Percentiles rank a stretch among this genome's conserved stretches.
These are phyloP conservation scores for Cladosporium oxysporum DNA, from an alignment of 2,329 filamentous ascomycete species.

Conservation along the genomic window DNA sequence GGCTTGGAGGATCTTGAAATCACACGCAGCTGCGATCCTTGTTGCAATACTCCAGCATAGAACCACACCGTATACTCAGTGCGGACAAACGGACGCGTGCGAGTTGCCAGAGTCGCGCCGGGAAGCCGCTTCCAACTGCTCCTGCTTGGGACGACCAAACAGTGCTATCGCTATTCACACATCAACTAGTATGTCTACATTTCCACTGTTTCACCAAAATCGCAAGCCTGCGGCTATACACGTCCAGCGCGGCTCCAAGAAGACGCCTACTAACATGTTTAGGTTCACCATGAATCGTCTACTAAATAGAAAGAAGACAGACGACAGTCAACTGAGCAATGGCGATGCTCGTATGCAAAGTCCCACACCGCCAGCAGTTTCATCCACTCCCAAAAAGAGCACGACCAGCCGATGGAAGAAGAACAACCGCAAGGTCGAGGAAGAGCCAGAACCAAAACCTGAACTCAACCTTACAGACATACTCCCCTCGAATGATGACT, in stretches of 20 bases:
- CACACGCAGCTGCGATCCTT: not conserved
- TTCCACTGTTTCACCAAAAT: not conserved
- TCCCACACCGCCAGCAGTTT: conserved; percentile 21
- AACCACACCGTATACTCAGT: not conserved
- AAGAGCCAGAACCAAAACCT: conserved; percentile 56
- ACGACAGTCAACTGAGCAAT: conserved; percentile 9
- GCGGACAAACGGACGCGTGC: conserved; percentile 8
- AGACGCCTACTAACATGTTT: conserved; percentile 14
- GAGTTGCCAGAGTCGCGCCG: not conserved
- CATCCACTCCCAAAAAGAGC: conserved; percentile 35
- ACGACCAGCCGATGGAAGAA: conserved; percentile 44
- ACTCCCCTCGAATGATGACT: conserved; percentile 82
- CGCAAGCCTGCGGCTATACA: not conserved
- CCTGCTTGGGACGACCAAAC: not conserved
- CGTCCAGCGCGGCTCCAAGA: not conserved
- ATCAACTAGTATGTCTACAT: conserved; percentile 16
- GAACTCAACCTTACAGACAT: conserved; percentile 73
- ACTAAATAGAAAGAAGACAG: conserved; percentile 21
- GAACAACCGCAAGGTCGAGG: conserved; percentile 48
- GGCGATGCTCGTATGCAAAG: conserved; percentile 3
- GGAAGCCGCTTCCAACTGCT: not conserved
- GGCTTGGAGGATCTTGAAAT: not conserved
- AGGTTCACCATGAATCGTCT: conserved; percentile 21
- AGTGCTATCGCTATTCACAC: not conserved
- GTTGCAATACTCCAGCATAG: not conserved